phyloP scores from a whole-genome alignment of 1,284 basidiomycete species.

The Malassezia yamatoensis region DNA sequence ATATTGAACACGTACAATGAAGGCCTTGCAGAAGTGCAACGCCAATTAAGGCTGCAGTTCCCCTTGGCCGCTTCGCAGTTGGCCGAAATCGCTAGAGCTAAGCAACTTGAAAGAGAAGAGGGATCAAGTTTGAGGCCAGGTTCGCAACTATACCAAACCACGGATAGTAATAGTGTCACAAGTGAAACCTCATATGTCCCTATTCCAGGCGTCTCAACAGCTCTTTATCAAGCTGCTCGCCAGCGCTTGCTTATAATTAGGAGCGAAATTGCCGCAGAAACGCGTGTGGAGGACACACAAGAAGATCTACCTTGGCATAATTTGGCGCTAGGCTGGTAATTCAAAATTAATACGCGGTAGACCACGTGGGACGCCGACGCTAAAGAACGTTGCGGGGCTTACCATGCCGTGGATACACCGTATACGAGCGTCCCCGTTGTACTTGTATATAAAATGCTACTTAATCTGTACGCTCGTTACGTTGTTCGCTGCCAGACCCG shows the following conservation, averaged over 20 bases:
- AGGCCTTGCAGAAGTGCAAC: background rate
- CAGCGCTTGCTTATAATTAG: conserved; percentile 1
- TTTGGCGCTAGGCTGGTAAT: conserved; percentile 13
- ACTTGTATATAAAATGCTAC: conserved; percentile 43
- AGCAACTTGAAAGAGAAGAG: background rate
- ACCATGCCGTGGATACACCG: conserved; percentile 8
- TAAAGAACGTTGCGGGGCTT: background rate
- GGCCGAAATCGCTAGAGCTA: background rate
- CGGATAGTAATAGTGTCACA: background rate
- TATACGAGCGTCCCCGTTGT: conserved; percentile 33
- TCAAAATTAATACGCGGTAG: too few species aligned
- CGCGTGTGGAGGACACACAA: conserved; percentile 10
- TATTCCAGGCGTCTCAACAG: background rate
- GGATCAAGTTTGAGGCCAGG: background rate
- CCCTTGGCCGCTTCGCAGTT: background rate
- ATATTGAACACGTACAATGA: background rate
- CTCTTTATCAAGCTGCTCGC: background rate
- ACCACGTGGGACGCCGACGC: too few species aligned
- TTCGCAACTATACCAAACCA: background rate
- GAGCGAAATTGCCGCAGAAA: background rate
- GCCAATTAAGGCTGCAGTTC: background rate
- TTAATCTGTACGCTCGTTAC: conserved; percentile 37
- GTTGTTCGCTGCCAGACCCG: conserved; percentile 33
- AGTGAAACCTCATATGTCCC: background rate
- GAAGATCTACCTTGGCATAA: conserved; percentile 17